These are phyloP conservation scores for Pythium aristosporum DNA, from an alignment of 352 stramenopile species.

Conservation along the genomic window DNA sequence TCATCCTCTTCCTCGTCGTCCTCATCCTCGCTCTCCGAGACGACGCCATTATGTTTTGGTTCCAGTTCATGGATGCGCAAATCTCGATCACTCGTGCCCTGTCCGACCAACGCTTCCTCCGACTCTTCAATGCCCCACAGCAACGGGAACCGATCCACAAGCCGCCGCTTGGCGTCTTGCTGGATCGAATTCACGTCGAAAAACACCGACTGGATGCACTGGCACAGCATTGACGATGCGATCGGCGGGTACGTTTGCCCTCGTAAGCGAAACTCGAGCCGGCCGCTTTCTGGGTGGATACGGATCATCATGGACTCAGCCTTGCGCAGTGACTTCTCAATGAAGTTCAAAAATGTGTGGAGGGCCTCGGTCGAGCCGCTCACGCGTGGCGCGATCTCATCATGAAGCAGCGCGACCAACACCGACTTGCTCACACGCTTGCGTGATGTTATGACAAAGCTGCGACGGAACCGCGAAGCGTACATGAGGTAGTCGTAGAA, in stretches of 20 bases:
- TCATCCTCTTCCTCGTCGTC: conserved; percentile 58
- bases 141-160: conserved; percentile 72
- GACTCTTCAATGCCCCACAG: conserved; percentile 67
- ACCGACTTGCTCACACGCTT: conserved; percentile 80
- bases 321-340: conserved; percentile 84
- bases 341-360: conserved; percentile 64
- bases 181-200: conserved; percentile 85
- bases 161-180: conserved; percentile 67
- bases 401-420: conserved; percentile 57
- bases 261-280: conserved; percentile 70
- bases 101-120: conserved; percentile 59
- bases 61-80: conserved; percentile 4
- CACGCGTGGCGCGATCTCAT: conserved; percentile 72
- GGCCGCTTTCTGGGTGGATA: conserved; percentile 51
- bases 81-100: conserved; percentile 16
- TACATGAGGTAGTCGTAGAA: conserved; percentile 74
- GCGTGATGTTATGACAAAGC: conserved; percentile 72
- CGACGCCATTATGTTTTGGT: not conserved
- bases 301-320: conserved; percentile 77
- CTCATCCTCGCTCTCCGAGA: conserved; percentile 25
- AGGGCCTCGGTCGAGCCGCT: conserved; percentile 49
- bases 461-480: conserved; percentile 63
- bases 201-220: conserved; percentile 70
- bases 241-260: conserved; percentile 72
- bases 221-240: conserved; percentile 59